Conservation (phyloP, 768 basidiomycete genomes). For the Suillus subaureus region DNA sequence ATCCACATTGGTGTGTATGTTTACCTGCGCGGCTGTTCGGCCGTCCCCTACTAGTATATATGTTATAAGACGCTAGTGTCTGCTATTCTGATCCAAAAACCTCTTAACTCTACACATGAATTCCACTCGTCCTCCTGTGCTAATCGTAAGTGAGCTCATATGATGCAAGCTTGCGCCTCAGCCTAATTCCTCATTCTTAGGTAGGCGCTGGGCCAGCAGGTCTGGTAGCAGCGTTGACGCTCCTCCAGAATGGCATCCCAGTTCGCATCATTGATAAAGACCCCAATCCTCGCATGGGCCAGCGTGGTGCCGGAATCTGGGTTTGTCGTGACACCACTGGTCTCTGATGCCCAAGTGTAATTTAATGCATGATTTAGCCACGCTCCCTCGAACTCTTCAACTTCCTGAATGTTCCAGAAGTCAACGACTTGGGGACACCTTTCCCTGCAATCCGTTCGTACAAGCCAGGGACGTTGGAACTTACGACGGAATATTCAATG, state of each 20-base stretch:
- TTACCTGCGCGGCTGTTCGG: no score
- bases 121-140: slow-evolving; percentile 7
- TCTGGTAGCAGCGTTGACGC: slow-evolving; percentile 43
- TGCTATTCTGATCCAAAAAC: background rate
- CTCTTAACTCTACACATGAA: background rate
- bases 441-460: slow-evolving; percentile 37
- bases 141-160: slow-evolving; percentile 3
- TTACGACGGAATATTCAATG: slow-evolving; percentile 12
- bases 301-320: slow-evolving; percentile 41
- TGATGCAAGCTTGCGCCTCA: background rate
- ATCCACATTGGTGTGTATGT: no score
- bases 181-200: slow-evolving; percentile 24
- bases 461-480: slow-evolving; percentile 16
- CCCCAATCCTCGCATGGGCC: slow-evolving; percentile 35
- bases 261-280: slow-evolving; percentile 14
- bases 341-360: background rate
- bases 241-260: slow-evolving; percentile 33
- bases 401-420: slow-evolving; percentile 39
- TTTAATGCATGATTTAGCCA: slow-evolving; percentile 29
- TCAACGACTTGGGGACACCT: slow-evolving; percentile 32
- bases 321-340: slow-evolving; percentile 18
- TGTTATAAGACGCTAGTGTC: no score
- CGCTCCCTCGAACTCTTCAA: slow-evolving; percentile 45
- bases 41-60: no score
- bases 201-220: slow-evolving; percentile 52